phyloP scores from a whole-genome alignment of 2,329 filamentous ascomycete genomes.

The Sclerotiophoma versabilis region DNA sequence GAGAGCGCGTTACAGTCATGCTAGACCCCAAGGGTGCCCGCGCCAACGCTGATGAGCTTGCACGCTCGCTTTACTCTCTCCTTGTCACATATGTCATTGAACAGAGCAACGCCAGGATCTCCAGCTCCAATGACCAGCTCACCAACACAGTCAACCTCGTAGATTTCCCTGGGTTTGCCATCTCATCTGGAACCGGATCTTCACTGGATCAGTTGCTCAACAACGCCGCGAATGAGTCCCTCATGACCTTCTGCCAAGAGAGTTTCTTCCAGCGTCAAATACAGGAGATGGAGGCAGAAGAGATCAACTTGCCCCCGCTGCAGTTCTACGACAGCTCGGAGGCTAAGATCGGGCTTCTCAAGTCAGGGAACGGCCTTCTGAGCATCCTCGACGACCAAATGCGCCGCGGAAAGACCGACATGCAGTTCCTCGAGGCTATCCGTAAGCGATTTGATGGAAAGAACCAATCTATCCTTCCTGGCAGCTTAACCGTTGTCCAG shows the following conservation, averaged over 20 bases:
- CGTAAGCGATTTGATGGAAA: slow-evolving; percentile 94
- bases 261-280: slow-evolving; percentile 96
- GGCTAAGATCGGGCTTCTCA: slow-evolving; percentile 88
- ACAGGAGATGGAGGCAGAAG: slow-evolving; percentile 91
- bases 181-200: slow-evolving; percentile 82
- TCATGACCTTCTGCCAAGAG: slow-evolving; percentile 93
- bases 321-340: slow-evolving; percentile 99
- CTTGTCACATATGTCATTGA: slow-evolving; percentile 95
- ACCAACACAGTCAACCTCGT: slow-evolving; percentile 94
- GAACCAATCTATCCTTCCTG: slow-evolving; percentile 86
- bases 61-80: slow-evolving; percentile 90
- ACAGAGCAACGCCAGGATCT: slow-evolving; percentile 86
- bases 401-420: slow-evolving; percentile 83
- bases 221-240: slow-evolving; percentile 89
- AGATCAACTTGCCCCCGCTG: slow-evolving; percentile 86
- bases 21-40: slow-evolving; percentile 89
- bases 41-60: slow-evolving; percentile 91
- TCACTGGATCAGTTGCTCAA: slow-evolving; percentile 90
- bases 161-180: slow-evolving; percentile 94
- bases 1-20: slow-evolving; percentile 98
- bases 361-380: slow-evolving; percentile 88
- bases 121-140: slow-evolving; percentile 84
- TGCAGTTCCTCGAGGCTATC: slow-evolving; percentile 88
- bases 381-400: slow-evolving; percentile 97
- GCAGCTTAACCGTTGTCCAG: slow-evolving; percentile 74